These are phyloP conservation scores for Debaryomyces tyrocola DNA, from an alignment of 805 yeast genomes.

Conservation along the genomic window DNA sequence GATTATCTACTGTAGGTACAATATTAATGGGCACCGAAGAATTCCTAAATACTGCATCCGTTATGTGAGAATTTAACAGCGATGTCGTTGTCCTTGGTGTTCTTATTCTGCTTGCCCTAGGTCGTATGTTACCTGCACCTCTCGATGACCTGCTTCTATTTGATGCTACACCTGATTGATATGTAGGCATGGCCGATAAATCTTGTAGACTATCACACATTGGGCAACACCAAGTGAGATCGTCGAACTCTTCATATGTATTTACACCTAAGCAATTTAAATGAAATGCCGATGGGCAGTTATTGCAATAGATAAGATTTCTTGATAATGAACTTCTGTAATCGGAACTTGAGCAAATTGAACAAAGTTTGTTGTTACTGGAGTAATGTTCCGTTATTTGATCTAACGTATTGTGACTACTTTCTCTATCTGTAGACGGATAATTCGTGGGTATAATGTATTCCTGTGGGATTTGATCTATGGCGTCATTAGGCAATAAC, in stretches of 20 bases:
- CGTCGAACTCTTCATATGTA: constrained; percentile 5
- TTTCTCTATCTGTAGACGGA: background rate
- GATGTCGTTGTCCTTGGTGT: background rate
- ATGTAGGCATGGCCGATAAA: background rate
- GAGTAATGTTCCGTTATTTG: background rate
- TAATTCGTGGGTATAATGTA: constrained; percentile 22
- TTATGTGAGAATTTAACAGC: background rate
- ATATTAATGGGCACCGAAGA: background rate
- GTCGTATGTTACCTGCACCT: background rate
- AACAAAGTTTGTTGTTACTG: constrained; percentile 17
- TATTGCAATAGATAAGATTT: constrained; percentile 17
- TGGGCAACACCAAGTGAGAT: constrained; percentile 48
- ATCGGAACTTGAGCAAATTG: constrained; percentile 37
- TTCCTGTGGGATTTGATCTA: constrained; percentile 37
- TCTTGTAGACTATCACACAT: constrained; percentile 48
- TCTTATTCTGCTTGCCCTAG: background rate
- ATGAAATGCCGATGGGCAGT: constrained; percentile 43
- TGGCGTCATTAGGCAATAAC: constrained; percentile 34
- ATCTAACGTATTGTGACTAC: background rate
- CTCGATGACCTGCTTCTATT: background rate
- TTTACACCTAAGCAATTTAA: constrained; percentile 36
- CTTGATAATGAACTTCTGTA: constrained; percentile 12
- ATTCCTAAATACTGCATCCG: background rate
- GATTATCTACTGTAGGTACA: background rate
- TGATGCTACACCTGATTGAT: background rate